These are phyloP conservation scores for Suhomyces pyralidae DNA, from an alignment of 805 yeast genomes.

Conservation along the genomic window DNA sequence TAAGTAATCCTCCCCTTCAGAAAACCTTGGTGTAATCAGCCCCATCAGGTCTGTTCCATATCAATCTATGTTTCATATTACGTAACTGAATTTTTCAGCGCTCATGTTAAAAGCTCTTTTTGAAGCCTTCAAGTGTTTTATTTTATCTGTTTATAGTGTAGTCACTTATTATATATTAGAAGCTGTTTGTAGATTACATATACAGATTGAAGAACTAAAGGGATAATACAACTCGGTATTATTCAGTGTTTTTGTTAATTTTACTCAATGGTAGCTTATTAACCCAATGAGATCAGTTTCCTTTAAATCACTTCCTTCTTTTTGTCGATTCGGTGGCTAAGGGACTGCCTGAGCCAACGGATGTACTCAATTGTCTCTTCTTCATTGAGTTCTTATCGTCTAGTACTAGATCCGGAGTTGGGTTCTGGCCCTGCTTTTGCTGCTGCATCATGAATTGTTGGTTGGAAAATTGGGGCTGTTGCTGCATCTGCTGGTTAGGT, in stretches of 20 bases:
- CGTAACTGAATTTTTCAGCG: background rate
- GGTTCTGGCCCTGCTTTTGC: background rate
- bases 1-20: background rate
- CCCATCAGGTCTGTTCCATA: background rate
- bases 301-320: conserved; percentile 5
- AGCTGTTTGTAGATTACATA: background rate
- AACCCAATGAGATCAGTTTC: no score
- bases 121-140: no score
- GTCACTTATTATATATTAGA: background rate
- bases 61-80: background rate
- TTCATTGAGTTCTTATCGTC: conserved; percentile 10
- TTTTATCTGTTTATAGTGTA: no score
- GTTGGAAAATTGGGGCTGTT: conserved; percentile 1
- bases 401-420: conserved; percentile 4
- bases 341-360: conserved; percentile 10
- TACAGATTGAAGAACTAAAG: background rate
- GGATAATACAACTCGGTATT: background rate
- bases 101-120: no score
- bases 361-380: conserved; percentile 11
- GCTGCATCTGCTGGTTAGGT: conserved; percentile 3
- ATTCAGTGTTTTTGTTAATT: background rate
- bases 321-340: conserved; percentile 8
- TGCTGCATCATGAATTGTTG: conserved; percentile 1
- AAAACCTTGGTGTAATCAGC: background rate
- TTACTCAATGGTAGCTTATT: background rate